phyloP scores from a whole-genome alignment of 202 grass and related monocot species.

The Carex arenaria region DNA sequence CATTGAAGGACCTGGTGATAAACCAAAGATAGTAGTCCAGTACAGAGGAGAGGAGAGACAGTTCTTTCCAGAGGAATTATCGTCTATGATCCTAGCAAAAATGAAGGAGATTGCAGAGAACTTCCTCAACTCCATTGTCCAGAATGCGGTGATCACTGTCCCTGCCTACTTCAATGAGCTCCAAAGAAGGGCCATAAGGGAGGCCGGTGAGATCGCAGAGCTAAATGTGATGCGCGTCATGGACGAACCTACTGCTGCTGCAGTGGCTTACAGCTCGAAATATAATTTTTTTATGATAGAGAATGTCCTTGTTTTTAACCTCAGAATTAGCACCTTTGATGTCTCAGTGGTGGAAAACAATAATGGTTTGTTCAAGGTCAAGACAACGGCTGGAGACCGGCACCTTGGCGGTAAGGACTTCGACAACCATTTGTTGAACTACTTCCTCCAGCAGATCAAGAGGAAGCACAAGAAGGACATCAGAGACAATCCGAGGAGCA shows the following conservation, averaged over 20 bases:
- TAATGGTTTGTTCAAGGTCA: conserved; percentile 87
- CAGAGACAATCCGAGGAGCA: neutral
- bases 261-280: conserved; percentile 86
- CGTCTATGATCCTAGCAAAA: too few species aligned
- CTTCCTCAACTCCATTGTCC: conserved; percentile 60
- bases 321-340: conserved; percentile 88
- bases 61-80: too few species aligned
- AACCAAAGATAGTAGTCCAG: too few species aligned
- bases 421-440: conserved; percentile 22
- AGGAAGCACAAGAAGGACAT: conserved; percentile 7
- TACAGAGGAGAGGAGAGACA: too few species aligned
- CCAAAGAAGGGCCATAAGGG: conserved; percentile 75
- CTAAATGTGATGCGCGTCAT: conserved; percentile 85
- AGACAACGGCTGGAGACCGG: conserved; percentile 77
- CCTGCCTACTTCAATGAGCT: conserved; percentile 93
- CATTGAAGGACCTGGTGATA: too few species aligned
- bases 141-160: conserved; percentile 65
- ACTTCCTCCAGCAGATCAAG: conserved; percentile 21
- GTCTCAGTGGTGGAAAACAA: conserved; percentile 87
- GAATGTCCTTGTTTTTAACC: conserved; percentile 95
- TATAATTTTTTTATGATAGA: conserved; percentile 34
- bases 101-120: conserved; percentile 28
- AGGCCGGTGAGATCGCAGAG: conserved; percentile 67
- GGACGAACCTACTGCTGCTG: conserved; percentile 90
- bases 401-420: conserved; percentile 70